Evolutionary conservation across 352 stramenopile genomes (phyloP), one percentile per base, ranked within the genome.

Genomic region (Globisporangium radiosum): DNA sequence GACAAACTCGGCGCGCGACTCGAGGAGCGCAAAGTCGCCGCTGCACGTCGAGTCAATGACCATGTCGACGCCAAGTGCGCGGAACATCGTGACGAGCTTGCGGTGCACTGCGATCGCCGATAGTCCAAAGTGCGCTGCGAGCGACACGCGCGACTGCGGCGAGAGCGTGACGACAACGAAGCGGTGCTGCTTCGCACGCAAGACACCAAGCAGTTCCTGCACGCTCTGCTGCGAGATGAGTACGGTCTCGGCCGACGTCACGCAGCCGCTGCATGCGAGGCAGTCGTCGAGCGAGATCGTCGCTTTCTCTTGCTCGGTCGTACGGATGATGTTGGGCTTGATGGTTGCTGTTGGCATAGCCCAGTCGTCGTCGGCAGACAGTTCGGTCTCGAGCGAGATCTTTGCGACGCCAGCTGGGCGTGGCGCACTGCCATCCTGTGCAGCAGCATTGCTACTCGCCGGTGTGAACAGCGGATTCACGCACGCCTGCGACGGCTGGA

Each of bases 201-300:
- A 65, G 52, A 83, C 78, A 38, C 82, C 70, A 13, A 98, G 70
- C 64, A 96, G 79, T 55, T 97, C 90, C 58, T 91, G 75, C 47
- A 73, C 94, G 71, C 97, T 97, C 68, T 98, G 93, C 65, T 98
- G 88, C 52, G 96, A 96, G 71, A 99, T 94, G 11, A 99, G 75
- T n/a, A 99, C 94, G n/a, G 95, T 96, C 79, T 99, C 96, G 2
- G 96, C 94, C n/a, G 95, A 98, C 56, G 96, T 99, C 52, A 99
- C 94, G 68, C 96, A 99, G 56, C 96, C 96, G 33, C 87, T 97
- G 77, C 96, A 99, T 1, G 96, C 96, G 45, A 99, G 88, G 63
- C 96, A 99, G 76, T 99, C 96, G 44, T 96, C 92, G 25, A 99
- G 83, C 52, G 94, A 98, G 49, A 98, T 95, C 8, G 87, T 96